Evolutionary conservation across 345 rosid genomes (phyloP), one percentile per base, ranked within the genome.

Genomic region (Lagerstroemia speciosa): DNA sequence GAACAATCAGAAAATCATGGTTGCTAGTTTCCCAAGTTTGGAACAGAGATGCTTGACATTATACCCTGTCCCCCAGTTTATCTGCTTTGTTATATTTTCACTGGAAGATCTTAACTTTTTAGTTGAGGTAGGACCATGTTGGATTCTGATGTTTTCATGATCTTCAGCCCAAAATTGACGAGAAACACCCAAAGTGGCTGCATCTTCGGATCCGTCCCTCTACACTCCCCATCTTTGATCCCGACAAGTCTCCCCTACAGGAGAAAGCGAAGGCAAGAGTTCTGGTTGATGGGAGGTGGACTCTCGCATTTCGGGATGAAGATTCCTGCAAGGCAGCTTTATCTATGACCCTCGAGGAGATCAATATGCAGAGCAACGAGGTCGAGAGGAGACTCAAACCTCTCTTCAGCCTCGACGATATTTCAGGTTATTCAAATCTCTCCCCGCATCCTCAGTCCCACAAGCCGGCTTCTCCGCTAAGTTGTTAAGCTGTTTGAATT

Each of bases 201-300:
- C 98, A 94, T 80, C 73, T 94, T 76, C 80, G 92, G 70, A 86
- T 94, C 75, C 92, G 98, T 36, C 98, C 99, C 50, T 87, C 89
- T 22, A 69, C 85, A 19, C 72, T 92, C 75, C 89, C 93, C 17
- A 82, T 78, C 62, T 60, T 75, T 70, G 90, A 88, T 77, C 83
- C 93, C 65, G 74, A 81, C 55, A 89, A 82, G 81, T 64, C 81
- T 55, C 77, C 71, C 33, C 63, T 58, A 36, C 70, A 69, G 52
- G 79, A 78, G 52, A 87, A 77, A 73, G 67, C 67, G 10, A 85
- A 79, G 78, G 50, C 87, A n/a, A 94, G 84, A 82, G 72, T 86
- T 72, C 73, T 90, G 63, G 93, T 91, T 24, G 98, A 95, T 62
- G 99, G 99, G 60, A 87, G 92, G 87, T 95, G 97, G 99, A 89